Evolutionary conservation across 441 rosid species (phyloP).

Genomic region (Croton setiger): DNA sequence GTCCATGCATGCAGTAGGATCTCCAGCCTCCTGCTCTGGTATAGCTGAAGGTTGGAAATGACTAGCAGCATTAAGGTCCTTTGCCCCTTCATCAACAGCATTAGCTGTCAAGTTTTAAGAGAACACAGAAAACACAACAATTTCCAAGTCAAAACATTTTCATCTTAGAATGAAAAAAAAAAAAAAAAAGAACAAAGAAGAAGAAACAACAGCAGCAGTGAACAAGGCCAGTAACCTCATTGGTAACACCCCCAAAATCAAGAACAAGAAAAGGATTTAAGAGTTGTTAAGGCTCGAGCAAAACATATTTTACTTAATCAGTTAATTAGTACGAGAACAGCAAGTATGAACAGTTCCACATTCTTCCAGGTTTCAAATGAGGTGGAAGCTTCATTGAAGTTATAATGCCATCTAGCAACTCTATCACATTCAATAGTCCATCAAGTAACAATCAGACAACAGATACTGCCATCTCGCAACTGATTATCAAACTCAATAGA

Average conservation of each 20-base stretch:
- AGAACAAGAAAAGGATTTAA: not conserved
- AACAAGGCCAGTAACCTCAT: not conserved
- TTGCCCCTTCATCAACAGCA: constrained; percentile 19
- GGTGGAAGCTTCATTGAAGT: not conserved
- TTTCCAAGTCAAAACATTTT: constrained; percentile 14
- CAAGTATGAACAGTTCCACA: not conserved
- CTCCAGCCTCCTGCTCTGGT: constrained; percentile 4
- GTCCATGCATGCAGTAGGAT: constrained; percentile 14
- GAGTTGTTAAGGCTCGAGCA: not conserved
- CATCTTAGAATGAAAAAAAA: no score
- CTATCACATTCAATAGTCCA: not conserved
- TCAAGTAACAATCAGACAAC: not conserved
- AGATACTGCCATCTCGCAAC: not conserved
- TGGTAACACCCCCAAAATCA: not conserved
- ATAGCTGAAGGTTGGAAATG: constrained; percentile 9
- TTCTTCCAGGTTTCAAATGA: not conserved
- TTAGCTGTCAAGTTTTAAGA: constrained; percentile 10
- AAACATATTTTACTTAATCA: not conserved
- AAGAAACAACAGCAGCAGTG: not conserved
- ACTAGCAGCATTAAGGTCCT: constrained; percentile 18
- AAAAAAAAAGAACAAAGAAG: not conserved
- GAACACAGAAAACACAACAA: constrained; percentile 15
- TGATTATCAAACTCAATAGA: no score
- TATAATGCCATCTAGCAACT: no score
- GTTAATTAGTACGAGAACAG: not conserved